Conservation (phyloP, 192 early-diverging fungal species). For the Diversispora eburnea region DNA sequence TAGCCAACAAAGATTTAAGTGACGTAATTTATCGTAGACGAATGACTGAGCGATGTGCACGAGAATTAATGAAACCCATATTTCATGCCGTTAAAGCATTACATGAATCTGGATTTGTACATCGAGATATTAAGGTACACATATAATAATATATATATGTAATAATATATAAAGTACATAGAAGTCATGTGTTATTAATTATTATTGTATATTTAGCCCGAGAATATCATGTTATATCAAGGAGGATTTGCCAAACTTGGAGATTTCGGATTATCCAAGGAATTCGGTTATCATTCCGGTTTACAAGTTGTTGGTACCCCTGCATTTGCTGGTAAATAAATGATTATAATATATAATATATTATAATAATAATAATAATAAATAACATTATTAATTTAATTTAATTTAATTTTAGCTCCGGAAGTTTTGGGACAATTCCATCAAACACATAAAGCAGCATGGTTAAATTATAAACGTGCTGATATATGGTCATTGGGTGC, state of each 20-base stretch:
- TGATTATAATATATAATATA: neutral
- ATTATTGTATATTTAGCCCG: constrained; percentile 6
- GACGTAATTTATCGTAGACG: constrained; percentile 17
- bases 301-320: constrained; percentile 26
- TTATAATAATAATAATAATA: neutral
- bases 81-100: constrained; percentile 18
- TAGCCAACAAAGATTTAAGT: constrained; percentile 23
- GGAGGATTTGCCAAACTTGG: constrained; percentile 20
- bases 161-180: too few relatives aligned
- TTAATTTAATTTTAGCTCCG: neutral
- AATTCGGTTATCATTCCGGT: constrained; percentile 25
- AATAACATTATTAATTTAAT: neutral
- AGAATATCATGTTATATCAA: constrained; percentile 30
- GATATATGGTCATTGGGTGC: constrained; percentile 25
- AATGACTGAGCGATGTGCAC: neutral
- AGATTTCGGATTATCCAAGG: constrained; percentile 17
- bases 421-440: constrained; percentile 26
- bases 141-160: neutral
- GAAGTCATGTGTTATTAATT: neutral
- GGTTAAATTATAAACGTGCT: constrained; percentile 29
- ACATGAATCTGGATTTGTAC: constrained; percentile 22
- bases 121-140: constrained; percentile 17
- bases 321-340: constrained; percentile 17
- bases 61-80: constrained; percentile 22
- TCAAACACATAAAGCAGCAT: constrained; percentile 10